Evolutionary conservation across 768 basidiomycete species (phyloP).

Genomic region (Pleurotus giganteus): DNA sequence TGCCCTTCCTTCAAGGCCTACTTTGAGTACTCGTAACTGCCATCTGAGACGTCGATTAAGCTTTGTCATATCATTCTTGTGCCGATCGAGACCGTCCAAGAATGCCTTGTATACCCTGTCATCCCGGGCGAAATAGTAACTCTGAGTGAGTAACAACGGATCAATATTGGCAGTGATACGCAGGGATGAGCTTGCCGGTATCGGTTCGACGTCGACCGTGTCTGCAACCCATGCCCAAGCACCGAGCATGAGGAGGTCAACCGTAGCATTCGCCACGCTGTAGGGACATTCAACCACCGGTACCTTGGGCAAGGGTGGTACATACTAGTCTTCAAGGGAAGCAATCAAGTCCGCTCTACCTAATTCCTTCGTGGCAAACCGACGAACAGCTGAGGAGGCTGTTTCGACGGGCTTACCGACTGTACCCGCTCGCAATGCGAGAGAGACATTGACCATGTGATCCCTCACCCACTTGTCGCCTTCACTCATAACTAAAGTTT

Average conservation of each 20-base stretch:
- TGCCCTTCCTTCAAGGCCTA: slow-evolving; percentile 63
- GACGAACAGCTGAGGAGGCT: slow-evolving; percentile 74
- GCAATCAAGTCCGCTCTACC: slow-evolving; percentile 77
- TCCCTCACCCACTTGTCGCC: slow-evolving; percentile 87
- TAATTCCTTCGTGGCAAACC: slow-evolving; percentile 85
- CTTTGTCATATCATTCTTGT: slow-evolving; percentile 45
- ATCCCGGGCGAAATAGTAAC: slow-evolving; percentile 94
- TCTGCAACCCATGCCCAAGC: slow-evolving; percentile 72
- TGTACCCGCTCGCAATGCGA: slow-evolving; percentile 66
- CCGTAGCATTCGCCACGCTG: slow-evolving; percentile 87
- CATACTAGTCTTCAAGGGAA: slow-evolving; percentile 87
- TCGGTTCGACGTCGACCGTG: slow-evolving; percentile 54
- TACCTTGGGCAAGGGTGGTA: slow-evolving; percentile 10
- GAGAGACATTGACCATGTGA: slow-evolving; percentile 63
- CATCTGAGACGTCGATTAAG: slow-evolving; percentile 60
- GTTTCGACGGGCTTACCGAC: slow-evolving; percentile 72
- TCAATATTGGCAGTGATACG: background rate
- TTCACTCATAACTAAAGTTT: slow-evolving; percentile 95
- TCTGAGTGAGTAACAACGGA: slow-evolving; percentile 35
- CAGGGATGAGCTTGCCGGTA: slow-evolving; percentile 57
- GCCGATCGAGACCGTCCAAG: slow-evolving; percentile 41
- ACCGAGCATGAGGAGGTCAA: slow-evolving; percentile 79
- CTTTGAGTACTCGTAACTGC: slow-evolving; percentile 65
- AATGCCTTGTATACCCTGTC: slow-evolving; percentile 81
- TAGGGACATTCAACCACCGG: slow-evolving; percentile 5